Conservation (phyloP, 2,329 filamentous ascomycete genomes). For the Xylaria sp. region DNA sequence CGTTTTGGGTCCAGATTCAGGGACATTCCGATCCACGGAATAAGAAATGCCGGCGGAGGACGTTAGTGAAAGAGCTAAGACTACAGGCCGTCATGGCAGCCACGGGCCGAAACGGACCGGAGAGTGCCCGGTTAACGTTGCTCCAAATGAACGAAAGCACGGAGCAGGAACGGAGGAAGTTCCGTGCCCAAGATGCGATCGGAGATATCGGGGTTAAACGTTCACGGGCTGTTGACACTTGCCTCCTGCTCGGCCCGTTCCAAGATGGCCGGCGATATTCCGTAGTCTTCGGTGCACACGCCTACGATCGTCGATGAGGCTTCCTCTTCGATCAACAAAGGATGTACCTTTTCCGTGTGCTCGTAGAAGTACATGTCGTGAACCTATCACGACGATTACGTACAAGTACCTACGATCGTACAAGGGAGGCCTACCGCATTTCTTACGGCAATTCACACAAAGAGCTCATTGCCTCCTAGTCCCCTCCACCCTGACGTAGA, state of each 20-base stretch:
- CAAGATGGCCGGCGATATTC: slow-evolving; percentile 4
- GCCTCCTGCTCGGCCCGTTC: slow-evolving; percentile 2
- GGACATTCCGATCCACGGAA: too few relatives aligned
- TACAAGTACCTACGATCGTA: neutral
- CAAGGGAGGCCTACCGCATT: too few relatives aligned
- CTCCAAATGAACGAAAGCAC: neutral
- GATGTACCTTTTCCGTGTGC: too few relatives aligned
- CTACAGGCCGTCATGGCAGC: too few relatives aligned
- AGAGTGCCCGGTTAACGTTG: neutral
- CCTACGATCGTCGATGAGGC: too few relatives aligned
- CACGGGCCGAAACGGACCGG: too few relatives aligned
- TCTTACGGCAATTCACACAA: neutral
- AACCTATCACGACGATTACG: neutral
- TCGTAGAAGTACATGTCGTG: neutral
- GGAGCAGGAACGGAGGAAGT: too few relatives aligned
- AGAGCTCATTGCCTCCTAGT: neutral
- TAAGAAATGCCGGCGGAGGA: too few relatives aligned
- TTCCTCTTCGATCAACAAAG: too few relatives aligned
- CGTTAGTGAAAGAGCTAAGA: too few relatives aligned
- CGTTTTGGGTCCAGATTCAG: too few relatives aligned
- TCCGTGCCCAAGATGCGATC: neutral
- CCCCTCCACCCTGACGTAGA: slow-evolving; percentile 9
- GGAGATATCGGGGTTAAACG: neutral
- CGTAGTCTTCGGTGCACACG: too few relatives aligned
- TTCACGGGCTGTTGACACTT: neutral